Conservation (phyloP, 2,329 filamentous ascomycete genomes). For the Diaporthe batatas region DNA sequence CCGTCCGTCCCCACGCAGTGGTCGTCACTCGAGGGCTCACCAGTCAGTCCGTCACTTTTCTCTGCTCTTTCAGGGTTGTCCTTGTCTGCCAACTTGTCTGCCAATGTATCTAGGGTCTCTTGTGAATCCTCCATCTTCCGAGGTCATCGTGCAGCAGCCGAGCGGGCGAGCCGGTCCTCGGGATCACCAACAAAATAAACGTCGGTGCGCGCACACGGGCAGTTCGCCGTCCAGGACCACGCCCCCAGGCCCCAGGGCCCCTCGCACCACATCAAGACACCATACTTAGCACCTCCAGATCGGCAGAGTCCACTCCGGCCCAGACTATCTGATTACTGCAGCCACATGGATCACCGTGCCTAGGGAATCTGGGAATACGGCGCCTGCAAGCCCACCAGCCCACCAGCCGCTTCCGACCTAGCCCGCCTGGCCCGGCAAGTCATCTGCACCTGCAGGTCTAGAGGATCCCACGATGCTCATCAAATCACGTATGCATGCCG, state of each 20-base stretch:
- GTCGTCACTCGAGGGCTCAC: background rate
- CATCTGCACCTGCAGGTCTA: slow-evolving; percentile 33
- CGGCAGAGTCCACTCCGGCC: slow-evolving; percentile 28
- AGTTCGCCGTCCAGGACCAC: background rate
- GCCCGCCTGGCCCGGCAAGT: slow-evolving; percentile 26
- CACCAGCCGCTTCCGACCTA: slow-evolving; percentile 12
- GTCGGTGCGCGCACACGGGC: background rate
- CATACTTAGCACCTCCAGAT: background rate
- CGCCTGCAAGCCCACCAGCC: slow-evolving; percentile 13
- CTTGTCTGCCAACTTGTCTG: too few relatives aligned
- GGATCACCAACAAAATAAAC: background rate
- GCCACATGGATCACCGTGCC: background rate
- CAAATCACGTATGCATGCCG: slow-evolving; percentile 37
- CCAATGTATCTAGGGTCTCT: too few relatives aligned
- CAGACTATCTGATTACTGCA: slow-evolving; percentile 15
- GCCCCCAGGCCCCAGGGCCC: too few relatives aligned
- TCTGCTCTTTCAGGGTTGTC: too few relatives aligned
- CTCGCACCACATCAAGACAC: background rate
- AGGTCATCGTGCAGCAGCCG: background rate
- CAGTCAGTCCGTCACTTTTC: too few relatives aligned
- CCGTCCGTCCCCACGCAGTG: background rate
- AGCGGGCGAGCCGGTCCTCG: background rate
- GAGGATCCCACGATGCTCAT: slow-evolving; percentile 34
- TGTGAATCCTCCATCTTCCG: background rate
- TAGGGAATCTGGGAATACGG: background rate